Percentiles rank a stretch among this genome's conserved stretches.
phyloP scores from a whole-genome alignment of 2,329 filamentous ascomycete genomes.

The Penicillium sp. region DNA sequence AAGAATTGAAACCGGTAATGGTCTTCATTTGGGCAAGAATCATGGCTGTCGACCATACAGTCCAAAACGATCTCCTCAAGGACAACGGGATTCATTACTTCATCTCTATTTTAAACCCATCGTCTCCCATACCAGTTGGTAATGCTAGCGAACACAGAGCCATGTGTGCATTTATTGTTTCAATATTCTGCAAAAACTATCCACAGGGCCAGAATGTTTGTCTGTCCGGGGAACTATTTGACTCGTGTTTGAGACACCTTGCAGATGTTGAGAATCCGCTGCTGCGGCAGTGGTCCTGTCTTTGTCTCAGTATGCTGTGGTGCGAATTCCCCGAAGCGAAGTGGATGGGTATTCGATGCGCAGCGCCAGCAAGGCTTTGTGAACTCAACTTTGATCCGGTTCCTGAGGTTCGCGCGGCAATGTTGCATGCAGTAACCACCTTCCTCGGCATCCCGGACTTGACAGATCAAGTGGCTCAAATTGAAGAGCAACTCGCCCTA shows the following conservation, averaged over 20 bases:
- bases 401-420: conserved; percentile 88
- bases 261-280: conserved; percentile 83
- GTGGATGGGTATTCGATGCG: conserved; percentile 88
- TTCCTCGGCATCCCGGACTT: conserved; percentile 92
- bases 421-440: conserved; percentile 88
- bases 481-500: conserved; percentile 87
- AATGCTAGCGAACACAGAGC: conserved; percentile 94
- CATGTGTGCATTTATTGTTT: conserved; percentile 97
- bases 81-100: conserved; percentile 98
- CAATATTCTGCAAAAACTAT: conserved; percentile 95
- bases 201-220: conserved; percentile 89
- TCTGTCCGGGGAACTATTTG: conserved; percentile 84
- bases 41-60: conserved; percentile 89
- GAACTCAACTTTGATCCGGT: conserved; percentile 79
- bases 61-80: conserved; percentile 90
- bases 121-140: conserved; percentile 76
- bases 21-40: conserved; percentile 99
- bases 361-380: conserved; percentile 77
- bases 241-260: conserved; percentile 79
- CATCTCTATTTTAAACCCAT: conserved; percentile 83
- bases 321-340: conserved; percentile 87
- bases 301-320: conserved; percentile 95
- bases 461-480: conserved; percentile 83
- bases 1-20: conserved; percentile 96
- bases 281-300: conserved; percentile 89